Percentiles rank a stretch among this genome's conserved stretches.
phyloP scores from a whole-genome alignment of 2,329 filamentous ascomycete species.

The Akanthomyces muscarius region DNA sequence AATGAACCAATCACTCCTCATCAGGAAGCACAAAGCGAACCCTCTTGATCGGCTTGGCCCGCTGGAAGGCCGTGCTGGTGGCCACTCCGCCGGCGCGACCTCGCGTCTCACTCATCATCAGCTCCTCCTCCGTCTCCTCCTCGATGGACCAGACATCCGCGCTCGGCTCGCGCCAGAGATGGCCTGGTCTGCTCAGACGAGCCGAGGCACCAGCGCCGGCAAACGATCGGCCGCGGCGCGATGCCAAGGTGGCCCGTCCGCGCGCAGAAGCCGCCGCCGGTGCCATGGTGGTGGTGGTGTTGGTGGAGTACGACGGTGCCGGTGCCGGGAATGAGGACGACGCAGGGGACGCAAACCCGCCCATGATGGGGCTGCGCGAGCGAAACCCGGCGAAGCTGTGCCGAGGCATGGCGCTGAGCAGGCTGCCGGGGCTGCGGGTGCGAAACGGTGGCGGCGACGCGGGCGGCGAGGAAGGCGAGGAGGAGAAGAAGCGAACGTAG shows the following conservation, averaged over 20 bases:
- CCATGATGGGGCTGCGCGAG: constrained; percentile 31
- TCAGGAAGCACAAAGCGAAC: constrained; percentile 52
- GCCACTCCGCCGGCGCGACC: constrained; percentile 25
- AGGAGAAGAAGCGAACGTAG: constrained; percentile 46
- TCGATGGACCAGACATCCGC: constrained; percentile 58
- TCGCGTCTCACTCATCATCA: constrained; percentile 42
- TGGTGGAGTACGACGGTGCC: constrained; percentile 23
- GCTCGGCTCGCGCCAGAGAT: constrained; percentile 54
- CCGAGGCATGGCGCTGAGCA: constrained; percentile 2
- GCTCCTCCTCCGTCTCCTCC: constrained; percentile 54
- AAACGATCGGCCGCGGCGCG: constrained; percentile 21
- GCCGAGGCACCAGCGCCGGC: constrained; percentile 20
- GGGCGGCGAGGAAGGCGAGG: constrained; percentile 35
- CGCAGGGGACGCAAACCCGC: constrained; percentile 30
- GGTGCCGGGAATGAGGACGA: constrained; percentile 29
- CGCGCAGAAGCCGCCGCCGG: constrained; percentile 29
- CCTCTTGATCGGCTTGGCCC: constrained; percentile 51
- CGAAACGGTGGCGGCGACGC: constrained; percentile 30
- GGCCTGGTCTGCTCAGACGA: constrained; percentile 34
- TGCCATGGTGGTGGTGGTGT: constrained; percentile 22
- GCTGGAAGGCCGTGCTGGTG: constrained; percentile 21
- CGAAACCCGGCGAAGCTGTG: constrained; percentile 36
- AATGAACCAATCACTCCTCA: constrained; percentile 26
- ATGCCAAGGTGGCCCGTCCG: constrained; percentile 21
- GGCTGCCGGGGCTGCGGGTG: not conserved